These are phyloP conservation scores for Pyrenochaeta sp. DNA, from an alignment of 2,329 filamentous ascomycete species.

Conservation along the genomic window DNA sequence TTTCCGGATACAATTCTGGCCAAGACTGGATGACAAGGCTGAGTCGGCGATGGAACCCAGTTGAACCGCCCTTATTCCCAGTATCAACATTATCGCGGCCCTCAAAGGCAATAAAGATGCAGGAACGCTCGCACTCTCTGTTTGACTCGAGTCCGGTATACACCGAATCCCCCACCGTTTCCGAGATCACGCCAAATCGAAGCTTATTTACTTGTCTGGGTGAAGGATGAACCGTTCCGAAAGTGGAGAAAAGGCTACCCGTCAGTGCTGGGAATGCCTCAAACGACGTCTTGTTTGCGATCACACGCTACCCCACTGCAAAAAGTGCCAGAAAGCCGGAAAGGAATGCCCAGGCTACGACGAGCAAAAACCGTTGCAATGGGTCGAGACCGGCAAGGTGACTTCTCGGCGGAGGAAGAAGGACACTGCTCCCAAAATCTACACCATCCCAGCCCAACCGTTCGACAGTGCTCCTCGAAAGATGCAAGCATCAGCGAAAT, in stretches of 20 bases:
- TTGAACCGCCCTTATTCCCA: constrained; percentile 4
- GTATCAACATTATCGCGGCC: constrained; percentile 6
- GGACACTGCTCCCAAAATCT: constrained; percentile 17
- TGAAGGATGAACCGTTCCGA: constrained; percentile 14
- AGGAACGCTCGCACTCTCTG: constrained; percentile 11
- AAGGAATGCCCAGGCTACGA: constrained; percentile 42
- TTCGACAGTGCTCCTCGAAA: too few species aligned
- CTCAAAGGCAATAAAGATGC: constrained; percentile 31
- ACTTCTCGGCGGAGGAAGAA: constrained; percentile 33
- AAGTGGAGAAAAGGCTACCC: constrained; percentile 29
- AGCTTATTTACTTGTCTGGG: constrained; percentile 1
- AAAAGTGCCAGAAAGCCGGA: constrained; percentile 38
- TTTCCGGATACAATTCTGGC: constrained; percentile 18
- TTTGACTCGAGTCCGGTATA: constrained; percentile 1
- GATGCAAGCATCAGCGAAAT: too few species aligned
- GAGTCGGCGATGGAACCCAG: background rate
- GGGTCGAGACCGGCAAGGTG: constrained; percentile 39
- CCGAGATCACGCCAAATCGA: constrained; percentile 1
- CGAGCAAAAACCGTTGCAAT: constrained; percentile 43
- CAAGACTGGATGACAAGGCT: constrained; percentile 20
- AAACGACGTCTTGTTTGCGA: constrained; percentile 43
- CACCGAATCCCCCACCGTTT: constrained; percentile 13
- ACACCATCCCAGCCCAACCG: constrained; percentile 11
- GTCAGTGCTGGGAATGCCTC: constrained; percentile 45
- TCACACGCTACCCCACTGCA: constrained; percentile 39